phyloP scores from a whole-genome alignment of 108 stramenopile species.

The Fragilaria crotonensis region DNA sequence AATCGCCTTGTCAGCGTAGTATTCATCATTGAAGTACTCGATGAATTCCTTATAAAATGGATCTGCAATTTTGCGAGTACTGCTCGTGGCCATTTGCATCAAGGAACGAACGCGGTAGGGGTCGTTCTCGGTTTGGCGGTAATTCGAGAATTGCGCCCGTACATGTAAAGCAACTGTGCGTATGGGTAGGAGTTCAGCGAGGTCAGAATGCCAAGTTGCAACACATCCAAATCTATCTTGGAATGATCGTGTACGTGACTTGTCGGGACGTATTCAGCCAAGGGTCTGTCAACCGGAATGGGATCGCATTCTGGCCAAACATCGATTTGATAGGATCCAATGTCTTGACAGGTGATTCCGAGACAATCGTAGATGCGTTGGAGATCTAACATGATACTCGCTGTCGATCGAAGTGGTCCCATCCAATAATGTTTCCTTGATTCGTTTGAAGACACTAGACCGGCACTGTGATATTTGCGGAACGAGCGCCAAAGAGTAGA shows the following conservation, averaged over 20 bases:
- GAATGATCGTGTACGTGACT: constrained; percentile 26
- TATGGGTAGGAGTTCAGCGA: constrained; percentile 28
- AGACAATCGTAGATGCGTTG: constrained; percentile 67
- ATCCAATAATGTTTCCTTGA: constrained; percentile 50
- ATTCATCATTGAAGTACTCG: constrained; percentile 35
- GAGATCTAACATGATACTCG: constrained; percentile 36
- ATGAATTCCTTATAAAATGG: constrained; percentile 50
- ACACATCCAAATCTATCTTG: constrained; percentile 64
- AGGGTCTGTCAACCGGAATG: constrained; percentile 9
- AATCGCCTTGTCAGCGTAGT: constrained; percentile 55
- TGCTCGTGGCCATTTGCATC: constrained; percentile 41
- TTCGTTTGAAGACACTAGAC: constrained; percentile 48
- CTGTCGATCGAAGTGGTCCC: constrained; percentile 28
- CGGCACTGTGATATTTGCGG: constrained; percentile 78
- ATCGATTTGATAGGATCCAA: constrained; percentile 36
- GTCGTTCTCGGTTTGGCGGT: constrained; percentile 39
- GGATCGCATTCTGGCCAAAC: constrained; percentile 26
- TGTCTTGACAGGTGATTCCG: constrained; percentile 64
- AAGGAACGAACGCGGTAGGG: constrained; percentile 42
- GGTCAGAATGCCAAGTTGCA: constrained; percentile 39
- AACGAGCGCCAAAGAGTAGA: constrained; percentile 61
- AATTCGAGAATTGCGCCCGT: constrained; percentile 58
- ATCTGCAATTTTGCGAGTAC: constrained; percentile 39
- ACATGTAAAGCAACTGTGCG: constrained; percentile 54
- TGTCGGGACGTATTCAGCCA: constrained; percentile 56